Evolutionary conservation across 345 rosid genomes (phyloP), one percentile per base, ranked within the genome.

Genomic region (Aurinia saxatilis): DNA sequence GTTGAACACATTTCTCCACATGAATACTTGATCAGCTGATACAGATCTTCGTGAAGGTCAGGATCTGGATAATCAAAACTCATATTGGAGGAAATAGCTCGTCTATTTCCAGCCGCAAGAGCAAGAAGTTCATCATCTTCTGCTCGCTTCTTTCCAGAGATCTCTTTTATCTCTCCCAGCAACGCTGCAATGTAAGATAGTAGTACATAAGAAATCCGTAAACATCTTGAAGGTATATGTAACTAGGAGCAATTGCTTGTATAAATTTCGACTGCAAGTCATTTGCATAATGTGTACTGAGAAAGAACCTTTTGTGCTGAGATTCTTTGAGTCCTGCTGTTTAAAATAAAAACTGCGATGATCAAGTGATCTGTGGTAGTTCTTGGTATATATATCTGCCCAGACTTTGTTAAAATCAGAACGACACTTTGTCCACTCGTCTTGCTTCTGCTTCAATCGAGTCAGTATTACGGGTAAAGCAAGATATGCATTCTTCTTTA

Each of bases 301-400:
- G 33, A 25, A 63, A 17, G 56, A 74, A 91, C 98, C 96, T 90
- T 93, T 93, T 9, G 85, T 80, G 81, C 95, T 81, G 83, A 85
- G 76, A 79, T 87, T 87, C 85, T 87, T 93, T 11, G 88, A 79
- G 51, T 93, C 97, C 70, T 93, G 99, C 76, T 93, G 99, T 81
- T 87, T 93, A 80, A 93, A 90, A 80, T 87, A 93, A 80, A 93
- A 90, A 66, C 99, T 93, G 15, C 97, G 91, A 62, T 93, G 99
- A 71, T 93, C 99, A 27, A 90, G 95, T 35, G 97, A 93, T 73
- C 89, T 87, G 66, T 93, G 95, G 73, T 93, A 90, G 74, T 93
- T 93, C 76, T 93, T 93, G 38, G 91, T 63, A 75, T 90, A 90
- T 56, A 93, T 85, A 63, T 93, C 97, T 56, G 97, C 88, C 99